Base-by-base conservation (phyloP, 192 early-diverging fungal genomes). In the Gonapodya prolifera region DNA sequence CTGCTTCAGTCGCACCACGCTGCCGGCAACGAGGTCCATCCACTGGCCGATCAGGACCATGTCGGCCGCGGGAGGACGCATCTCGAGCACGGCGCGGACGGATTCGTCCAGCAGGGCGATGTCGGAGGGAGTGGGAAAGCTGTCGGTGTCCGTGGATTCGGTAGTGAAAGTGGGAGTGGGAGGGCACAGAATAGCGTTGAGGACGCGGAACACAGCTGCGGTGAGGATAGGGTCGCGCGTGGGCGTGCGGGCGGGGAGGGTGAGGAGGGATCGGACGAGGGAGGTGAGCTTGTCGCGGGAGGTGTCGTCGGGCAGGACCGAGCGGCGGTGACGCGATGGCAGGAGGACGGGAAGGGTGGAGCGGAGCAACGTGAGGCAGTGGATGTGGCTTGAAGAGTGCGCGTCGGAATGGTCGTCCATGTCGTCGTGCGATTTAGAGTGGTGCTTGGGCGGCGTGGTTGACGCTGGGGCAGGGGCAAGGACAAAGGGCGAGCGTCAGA, bases 361-460 rank as follows among this genome's bases (percentile, higher is more conserved):
- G 45, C 45, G 45, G 45, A 61, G 45, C 23, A 61, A 23, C 8
- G 45, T 23, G 23, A 61, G 45, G 45, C 45, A 61, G 23, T 61
- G 45, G 45, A 61, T 8, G 45, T 61, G 45, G 8, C 8, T 23
- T 16, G 45, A 61, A 16, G 71, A 30, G 45, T 69, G 13, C 8
- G 32, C 93, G 34, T 88, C 89, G 70, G 91, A 83, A 2, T 79
- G 77, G 75, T 87, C 86, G 34, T 77, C 83, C 1, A 35, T 77
- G 75, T 94, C 89, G 85, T 95, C 91, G 34, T 95, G 79, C 75
- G 90, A 81, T 2, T 77, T 82, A 30, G 89, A 84, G 80, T 94
- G 83, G 33, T 89, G 75, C 18, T 85, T 86, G 70, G 91, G 86
- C 13, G 36, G 79, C 78, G 34, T 82, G 83, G 69, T 90, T 91